Evolutionary conservation across 176 grass and related monocot genomes (phyloP).

Genomic region (Hordeum vulgare): DNA sequence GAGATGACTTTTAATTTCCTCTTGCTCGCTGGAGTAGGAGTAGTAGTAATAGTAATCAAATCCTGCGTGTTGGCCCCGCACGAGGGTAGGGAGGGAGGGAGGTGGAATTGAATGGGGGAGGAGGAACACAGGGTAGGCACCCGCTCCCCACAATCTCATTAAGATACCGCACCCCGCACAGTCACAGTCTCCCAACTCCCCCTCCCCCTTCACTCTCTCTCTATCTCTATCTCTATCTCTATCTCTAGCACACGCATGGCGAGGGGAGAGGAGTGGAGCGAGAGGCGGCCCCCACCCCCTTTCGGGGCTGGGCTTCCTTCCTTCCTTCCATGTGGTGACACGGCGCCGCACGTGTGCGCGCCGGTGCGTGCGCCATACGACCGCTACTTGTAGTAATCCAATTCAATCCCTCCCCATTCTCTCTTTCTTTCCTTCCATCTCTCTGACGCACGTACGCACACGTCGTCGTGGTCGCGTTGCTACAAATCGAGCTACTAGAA

Average conservation of each 20-base stretch:
- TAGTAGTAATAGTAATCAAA: background rate
- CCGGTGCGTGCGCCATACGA: conserved; percentile 35
- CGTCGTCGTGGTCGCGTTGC: background rate
- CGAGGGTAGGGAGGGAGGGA: background rate
- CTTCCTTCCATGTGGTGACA: conserved; percentile 60
- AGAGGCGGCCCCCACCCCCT: background rate
- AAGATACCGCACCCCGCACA: conserved; percentile 33
- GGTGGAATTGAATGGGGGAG: conserved; percentile 30
- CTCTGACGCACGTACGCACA: background rate
- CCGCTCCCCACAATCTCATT: conserved; percentile 35
- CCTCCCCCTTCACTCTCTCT: too few relatives aligned
- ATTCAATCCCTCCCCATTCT: conserved; percentile 3
- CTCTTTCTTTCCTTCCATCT: background rate
- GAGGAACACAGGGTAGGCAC: conserved; percentile 34
- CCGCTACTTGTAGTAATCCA: background rate
- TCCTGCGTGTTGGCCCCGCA: background rate
- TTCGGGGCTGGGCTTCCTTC: conserved; percentile 22
- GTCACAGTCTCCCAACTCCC: background rate
- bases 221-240: background rate
- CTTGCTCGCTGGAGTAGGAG: background rate
- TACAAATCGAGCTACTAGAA: background rate
- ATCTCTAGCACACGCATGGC: background rate
- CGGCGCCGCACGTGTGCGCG: conserved; percentile 78
- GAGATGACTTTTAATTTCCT: background rate
- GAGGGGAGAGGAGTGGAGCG: too few relatives aligned